These are phyloP conservation scores for Nannizziopsis arthrosporioides DNA, from an alignment of 2,329 filamentous ascomycete species.

Conservation along the genomic window DNA sequence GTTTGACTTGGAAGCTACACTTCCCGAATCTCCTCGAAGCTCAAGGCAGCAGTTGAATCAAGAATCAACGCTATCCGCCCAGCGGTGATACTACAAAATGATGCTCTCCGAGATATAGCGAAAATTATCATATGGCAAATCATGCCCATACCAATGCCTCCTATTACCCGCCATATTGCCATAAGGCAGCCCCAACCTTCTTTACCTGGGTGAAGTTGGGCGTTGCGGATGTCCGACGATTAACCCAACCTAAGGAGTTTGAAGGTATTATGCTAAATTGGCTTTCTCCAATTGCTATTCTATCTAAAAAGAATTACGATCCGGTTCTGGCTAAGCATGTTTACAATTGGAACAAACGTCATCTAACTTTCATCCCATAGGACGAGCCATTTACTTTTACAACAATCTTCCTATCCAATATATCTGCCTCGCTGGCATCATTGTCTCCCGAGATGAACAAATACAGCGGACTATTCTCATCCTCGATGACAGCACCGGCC, in stretches of 20 bases:
- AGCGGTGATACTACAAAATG: not conserved
- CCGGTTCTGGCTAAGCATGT: too few relatives aligned
- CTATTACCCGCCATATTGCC: conserved; percentile 51
- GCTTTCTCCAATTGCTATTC: too few relatives aligned
- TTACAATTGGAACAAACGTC: not conserved
- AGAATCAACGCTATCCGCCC: not conserved
- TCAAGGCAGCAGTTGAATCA: too few relatives aligned
- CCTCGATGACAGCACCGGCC: conserved; percentile 51
- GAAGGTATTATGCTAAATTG: conserved; percentile 30
- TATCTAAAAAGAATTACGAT: too few relatives aligned
- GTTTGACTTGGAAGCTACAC: too few relatives aligned
- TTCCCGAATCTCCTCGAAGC: too few relatives aligned
- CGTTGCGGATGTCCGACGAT: conserved; percentile 42
- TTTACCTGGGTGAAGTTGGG: conserved; percentile 53
- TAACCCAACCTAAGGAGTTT: conserved; percentile 40
- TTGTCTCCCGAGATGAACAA: conserved; percentile 51
- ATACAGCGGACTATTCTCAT: conserved; percentile 43
- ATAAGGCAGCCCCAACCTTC: conserved; percentile 49
- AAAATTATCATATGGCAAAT: conserved; percentile 4
- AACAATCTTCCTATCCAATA: conserved; percentile 66
- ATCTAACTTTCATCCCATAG: conserved; percentile 23
- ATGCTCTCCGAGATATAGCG: not conserved
- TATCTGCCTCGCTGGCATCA: conserved; percentile 57
- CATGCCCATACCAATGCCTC: conserved; percentile 2
- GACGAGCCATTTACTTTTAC: conserved; percentile 51